Percentiles rank a stretch among this genome's conserved stretches.
Evolutionary conservation across 257 asterid genomes (phyloP).

Genomic region (Plectranthus barbatus): DNA sequence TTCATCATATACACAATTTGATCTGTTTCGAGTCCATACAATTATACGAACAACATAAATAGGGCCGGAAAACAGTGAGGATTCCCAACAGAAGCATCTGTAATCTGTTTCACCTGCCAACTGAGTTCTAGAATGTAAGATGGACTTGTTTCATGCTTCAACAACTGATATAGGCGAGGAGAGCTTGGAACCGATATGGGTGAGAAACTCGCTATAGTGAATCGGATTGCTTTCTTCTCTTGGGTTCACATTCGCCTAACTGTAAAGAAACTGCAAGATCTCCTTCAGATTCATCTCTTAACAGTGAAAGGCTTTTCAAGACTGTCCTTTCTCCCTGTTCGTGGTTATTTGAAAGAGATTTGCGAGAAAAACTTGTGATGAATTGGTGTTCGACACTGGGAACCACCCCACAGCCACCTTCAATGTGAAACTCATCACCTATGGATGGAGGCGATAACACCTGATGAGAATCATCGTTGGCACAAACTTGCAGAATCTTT

Average conservation of each 20-base stretch:
- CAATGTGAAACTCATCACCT: constrained; percentile 42
- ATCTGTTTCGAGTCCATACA: background rate
- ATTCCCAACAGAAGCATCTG: constrained; percentile 9
- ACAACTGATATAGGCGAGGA: background rate
- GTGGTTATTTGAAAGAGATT: constrained; percentile 31
- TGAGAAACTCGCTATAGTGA: background rate
- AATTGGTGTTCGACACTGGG: constrained; percentile 77
- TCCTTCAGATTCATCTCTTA: constrained; percentile 36
- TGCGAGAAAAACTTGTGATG: constrained; percentile 53
- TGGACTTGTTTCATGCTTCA: background rate
- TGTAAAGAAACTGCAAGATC: constrained; percentile 55
- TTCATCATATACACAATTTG: constrained; percentile 12
- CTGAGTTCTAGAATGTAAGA: background rate
- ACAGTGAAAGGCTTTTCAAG: constrained; percentile 29
- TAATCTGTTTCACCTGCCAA: constrained; percentile 10
- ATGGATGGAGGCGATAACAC: constrained; percentile 23
- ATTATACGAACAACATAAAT: constrained; percentile 14
- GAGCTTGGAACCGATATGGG: background rate
- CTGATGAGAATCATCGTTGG: constrained; percentile 28
- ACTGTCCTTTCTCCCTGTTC: constrained; percentile 22
- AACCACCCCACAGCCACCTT: constrained; percentile 36
- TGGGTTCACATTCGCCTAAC: constrained; percentile 70
- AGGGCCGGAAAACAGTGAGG: constrained; percentile 13
- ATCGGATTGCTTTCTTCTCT: constrained; percentile 22
- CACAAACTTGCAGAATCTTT: constrained; percentile 33